Evolutionary conservation across 108 stramenopile genomes (phyloP), one percentile per base, ranked within the genome.

Genomic region (Stephanodiscus minutulus): DNA sequence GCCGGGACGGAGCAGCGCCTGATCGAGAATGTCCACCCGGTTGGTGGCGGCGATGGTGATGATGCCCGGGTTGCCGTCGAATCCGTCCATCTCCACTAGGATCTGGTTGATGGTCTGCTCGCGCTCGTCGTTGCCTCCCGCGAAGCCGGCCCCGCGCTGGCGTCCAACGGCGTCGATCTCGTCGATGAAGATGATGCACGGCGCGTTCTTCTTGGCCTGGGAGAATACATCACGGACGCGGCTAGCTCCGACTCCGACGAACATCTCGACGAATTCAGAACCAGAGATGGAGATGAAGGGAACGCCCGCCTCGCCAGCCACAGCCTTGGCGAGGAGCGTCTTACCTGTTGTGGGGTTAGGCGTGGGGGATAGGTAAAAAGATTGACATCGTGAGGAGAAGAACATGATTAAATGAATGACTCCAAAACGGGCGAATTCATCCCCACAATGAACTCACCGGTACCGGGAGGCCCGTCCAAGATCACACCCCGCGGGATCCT

Each of bases 41-140:
- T 99, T 99, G 46, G 99, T 99, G 9, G 98, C 99, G 12, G 96
- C 99, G 68, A 99, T 95, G 59, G 97, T 96, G 60, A 99, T 97
- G 54, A 98, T 90, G 64, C 96, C 91, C 22, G 91, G 76, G 83
- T 97, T 96, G 47, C 97, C 96, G 58, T 94, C 87, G 70, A 99
- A 99, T 31, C 99, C 99, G 76, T 96, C 96, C 89, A 98, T 92
- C 82, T 98, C 98, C 7, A 97, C 97, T n/a, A 99, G 83, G 64
- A 99, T 96, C 73, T 99, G 99, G 79, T 98, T 98, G 60, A 99
- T 93, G 22, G 99, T 99, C 72, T 98, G 89, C 80, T 95, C 93
- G 64, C 94, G 72, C 83, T 97, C 96, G 75, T 99, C 88, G 85
- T 98, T 88, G 73, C 98, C 99, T 39, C 97, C 96, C 24, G 89